Evolutionary conservation across 2,329 filamentous ascomycete genomes (phyloP), one percentile per base, ranked within the genome.

Genomic region (Sordariomycetes sp.): DNA sequence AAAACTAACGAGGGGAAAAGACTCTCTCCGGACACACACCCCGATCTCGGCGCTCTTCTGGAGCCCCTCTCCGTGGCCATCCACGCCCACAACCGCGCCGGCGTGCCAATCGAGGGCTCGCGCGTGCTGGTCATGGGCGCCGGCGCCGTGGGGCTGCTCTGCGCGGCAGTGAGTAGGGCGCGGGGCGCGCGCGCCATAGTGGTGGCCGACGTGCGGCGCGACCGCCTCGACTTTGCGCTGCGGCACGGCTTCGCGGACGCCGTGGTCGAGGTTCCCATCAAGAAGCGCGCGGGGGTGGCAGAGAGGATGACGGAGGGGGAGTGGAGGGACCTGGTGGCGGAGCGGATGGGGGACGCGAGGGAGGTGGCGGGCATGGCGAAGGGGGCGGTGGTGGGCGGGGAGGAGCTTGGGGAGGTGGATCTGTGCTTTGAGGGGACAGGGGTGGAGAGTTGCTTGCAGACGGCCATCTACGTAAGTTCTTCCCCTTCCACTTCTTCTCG

Each of bases 361-460:
- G 72, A 75, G 43, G 73, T 81, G 1, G 78, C 82, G 1, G 70
- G 69, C 57, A 65, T 71, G 59, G 70, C 79, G 55, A 74, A 71
- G 64, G 64, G 64, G 35, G 69, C 70, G 0, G 61, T 63, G 37
- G 67, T 73, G 2, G 65, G 66, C 1, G 74, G 73, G 10, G 67
- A 73, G 62, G 75, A 79, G 14, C 77, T 88, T 60, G 82, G 75
- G 0, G 84, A 89, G 66, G 79, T 88, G 0, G 79, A 83, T 55
- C 81, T 82, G 1, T 86, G 87, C 2, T 90, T 88, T 65, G 88
- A 92, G 72, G 91, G 88, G 67, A 92, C 89, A 0, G 89, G 89
- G 10, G 88, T 90, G 24, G 87, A 89, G 67, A 81, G 83, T 0
- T 92, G 88, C 65, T 76, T 90, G 64, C 88, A 92, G 68, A 82